Conservation (phyloP, 2,329 filamentous ascomycete species). For the Coccinonectria pachysandricola region DNA sequence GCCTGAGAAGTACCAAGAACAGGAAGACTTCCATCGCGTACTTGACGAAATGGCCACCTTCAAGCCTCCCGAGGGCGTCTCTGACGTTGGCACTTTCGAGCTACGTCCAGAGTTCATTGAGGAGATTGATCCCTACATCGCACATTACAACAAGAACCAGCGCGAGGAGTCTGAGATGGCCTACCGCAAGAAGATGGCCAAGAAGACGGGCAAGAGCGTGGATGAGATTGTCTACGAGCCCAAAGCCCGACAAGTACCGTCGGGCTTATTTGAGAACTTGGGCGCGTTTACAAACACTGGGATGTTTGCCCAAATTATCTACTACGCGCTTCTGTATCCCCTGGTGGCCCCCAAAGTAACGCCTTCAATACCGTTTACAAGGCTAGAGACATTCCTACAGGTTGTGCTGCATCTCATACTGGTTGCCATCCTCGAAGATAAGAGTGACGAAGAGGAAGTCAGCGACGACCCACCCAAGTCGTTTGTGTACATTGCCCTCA, state of each 20-base stretch:
- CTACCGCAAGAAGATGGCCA: conserved; percentile 78
- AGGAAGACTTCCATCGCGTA: conserved; percentile 76
- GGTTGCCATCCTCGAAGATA: conserved; percentile 77
- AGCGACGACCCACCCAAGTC: conserved; percentile 43
- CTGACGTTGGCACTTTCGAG: conserved; percentile 90
- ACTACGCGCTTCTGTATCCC: conserved; percentile 77
- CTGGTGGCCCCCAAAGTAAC: conserved; percentile 58
- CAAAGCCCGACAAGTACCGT: conserved; percentile 62
- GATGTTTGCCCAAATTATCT: conserved; percentile 83
- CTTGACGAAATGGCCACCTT: conserved; percentile 83
- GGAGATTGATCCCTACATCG: conserved; percentile 88
- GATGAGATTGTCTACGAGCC: conserved; percentile 90
- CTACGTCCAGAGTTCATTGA: conserved; percentile 78
- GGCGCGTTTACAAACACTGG: conserved; percentile 72
- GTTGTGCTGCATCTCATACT: conserved; percentile 81
- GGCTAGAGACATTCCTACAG: conserved; percentile 85
- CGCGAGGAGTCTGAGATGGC: conserved; percentile 88
- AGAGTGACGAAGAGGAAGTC: conserved; percentile 43
- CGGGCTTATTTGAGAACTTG: conserved; percentile 67
- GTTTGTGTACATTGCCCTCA: conserved; percentile 64
- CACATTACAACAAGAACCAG: conserved; percentile 94
- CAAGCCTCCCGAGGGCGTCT: conserved; percentile 80
- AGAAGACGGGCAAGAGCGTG: conserved; percentile 69
- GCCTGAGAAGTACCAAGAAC: conserved; percentile 80
- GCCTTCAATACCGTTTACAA: conserved; percentile 65